Conservation (phyloP, 176 grass and related monocot genomes). For the Oryza meridionalis region DNA sequence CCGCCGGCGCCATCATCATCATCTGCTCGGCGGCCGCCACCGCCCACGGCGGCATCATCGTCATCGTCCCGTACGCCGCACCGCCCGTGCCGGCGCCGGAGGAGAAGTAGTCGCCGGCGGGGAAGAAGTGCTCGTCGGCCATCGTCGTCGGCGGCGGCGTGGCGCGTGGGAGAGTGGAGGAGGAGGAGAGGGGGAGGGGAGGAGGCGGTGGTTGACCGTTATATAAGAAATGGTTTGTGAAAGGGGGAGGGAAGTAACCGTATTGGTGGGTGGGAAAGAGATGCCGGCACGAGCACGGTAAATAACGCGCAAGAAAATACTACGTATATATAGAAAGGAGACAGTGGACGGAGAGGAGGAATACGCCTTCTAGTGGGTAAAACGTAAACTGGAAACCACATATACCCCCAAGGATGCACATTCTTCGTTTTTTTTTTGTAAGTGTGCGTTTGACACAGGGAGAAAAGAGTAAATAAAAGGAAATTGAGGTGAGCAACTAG, state of each 20-base stretch:
- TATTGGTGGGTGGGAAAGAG: slow-evolving; percentile 11
- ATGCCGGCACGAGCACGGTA: slow-evolving; percentile 25
- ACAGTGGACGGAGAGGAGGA: too few species aligned
- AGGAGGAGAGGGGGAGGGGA: neutral
- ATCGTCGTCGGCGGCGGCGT: slow-evolving; percentile 16
- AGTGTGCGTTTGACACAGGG: too few species aligned
- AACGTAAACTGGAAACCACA: too few species aligned
- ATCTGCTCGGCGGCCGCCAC: neutral
- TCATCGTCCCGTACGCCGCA: neutral
- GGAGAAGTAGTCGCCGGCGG: neutral
- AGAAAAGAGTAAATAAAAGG: too few species aligned
- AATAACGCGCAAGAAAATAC: neutral
- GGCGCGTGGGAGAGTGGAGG: neutral
- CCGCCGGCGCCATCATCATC: neutral
- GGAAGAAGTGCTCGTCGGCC: slow-evolving; percentile 56
- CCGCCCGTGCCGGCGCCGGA: neutral
- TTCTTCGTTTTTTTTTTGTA: too few species aligned
- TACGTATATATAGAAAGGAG: too few species aligned
- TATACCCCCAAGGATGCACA: too few species aligned
- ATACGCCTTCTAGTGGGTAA: neutral
- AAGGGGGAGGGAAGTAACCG: slow-evolving; percentile 27
- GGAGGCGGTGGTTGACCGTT: slow-evolving; percentile 56
- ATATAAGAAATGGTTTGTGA: slow-evolving; percentile 25
- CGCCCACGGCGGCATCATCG: neutral
- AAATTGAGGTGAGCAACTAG: too few species aligned